Conservation (phyloP, 495 filamentous ascomycete species). For the Hyaloscypha variabilis region DNA sequence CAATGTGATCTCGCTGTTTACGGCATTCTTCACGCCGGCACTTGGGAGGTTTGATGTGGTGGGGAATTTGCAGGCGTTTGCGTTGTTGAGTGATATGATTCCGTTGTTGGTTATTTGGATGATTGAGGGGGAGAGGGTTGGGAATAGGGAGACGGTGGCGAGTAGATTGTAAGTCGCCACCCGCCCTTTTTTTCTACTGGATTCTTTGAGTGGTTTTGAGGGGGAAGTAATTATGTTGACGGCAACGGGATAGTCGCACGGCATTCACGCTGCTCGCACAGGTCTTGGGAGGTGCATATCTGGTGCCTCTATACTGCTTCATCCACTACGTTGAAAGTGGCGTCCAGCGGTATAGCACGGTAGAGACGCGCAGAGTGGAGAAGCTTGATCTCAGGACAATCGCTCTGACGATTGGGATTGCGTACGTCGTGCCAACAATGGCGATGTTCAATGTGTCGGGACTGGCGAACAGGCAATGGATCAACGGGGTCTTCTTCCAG, state of each 20-base stretch:
- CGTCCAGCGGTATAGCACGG: constrained; percentile 25
- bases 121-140: constrained; percentile 22
- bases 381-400: constrained; percentile 34
- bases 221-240: constrained; percentile 2
- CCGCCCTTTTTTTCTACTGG: neutral
- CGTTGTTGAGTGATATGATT: constrained; percentile 24
- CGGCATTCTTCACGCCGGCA: constrained; percentile 18
- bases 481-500: constrained; percentile 41
- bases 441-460: constrained; percentile 34
- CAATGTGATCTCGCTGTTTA: constrained; percentile 14
- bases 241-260: constrained; percentile 24
- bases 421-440: constrained; percentile 38
- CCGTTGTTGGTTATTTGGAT: constrained; percentile 23
- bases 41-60: constrained; percentile 15
- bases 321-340: constrained; percentile 32
- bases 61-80: constrained; percentile 18
- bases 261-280: constrained; percentile 38
- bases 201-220: too few species aligned
- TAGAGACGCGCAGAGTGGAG: constrained; percentile 34
- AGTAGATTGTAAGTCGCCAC: constrained; percentile 15
- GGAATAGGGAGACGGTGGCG: constrained; percentile 18
- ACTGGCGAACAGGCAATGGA: constrained; percentile 31
- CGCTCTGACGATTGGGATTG: constrained; percentile 36
- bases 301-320: constrained; percentile 44
- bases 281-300: constrained; percentile 35